These are phyloP conservation scores for Mycena epipterygia DNA, from an alignment of 768 basidiomycete genomes.

Conservation along the genomic window DNA sequence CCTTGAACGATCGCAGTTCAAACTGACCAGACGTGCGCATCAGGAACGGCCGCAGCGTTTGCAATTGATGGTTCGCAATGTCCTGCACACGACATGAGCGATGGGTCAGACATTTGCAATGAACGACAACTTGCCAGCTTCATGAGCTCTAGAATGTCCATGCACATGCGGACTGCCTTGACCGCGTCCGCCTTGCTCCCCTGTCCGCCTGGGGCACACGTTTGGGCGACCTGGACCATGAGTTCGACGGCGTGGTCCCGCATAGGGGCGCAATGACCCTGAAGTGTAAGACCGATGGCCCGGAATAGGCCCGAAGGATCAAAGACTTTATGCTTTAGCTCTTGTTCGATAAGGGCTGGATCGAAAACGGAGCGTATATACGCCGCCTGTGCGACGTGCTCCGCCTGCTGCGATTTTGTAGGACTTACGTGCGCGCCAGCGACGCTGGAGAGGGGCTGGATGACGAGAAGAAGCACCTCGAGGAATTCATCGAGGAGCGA, in stretches of 20 bases:
- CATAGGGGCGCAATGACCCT: constrained; percentile 95
- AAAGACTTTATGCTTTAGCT: constrained; percentile 81
- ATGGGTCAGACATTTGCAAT: constrained; percentile 27
- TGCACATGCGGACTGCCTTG: constrained; percentile 82
- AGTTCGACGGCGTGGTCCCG: constrained; percentile 86
- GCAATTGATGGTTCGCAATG: constrained; percentile 96
- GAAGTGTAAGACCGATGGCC: constrained; percentile 84
- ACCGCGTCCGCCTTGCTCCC: constrained; percentile 76
- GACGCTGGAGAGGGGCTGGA: constrained; percentile 80
- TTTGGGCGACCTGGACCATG: constrained; percentile 81
- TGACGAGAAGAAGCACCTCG: constrained; percentile 86
- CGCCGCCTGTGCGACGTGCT: constrained; percentile 73
- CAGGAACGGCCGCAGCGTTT: constrained; percentile 92
- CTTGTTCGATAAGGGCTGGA: constrained; percentile 85
- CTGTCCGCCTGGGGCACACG: constrained; percentile 66
- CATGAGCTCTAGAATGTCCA: constrained; percentile 95
- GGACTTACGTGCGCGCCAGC: constrained; percentile 73
- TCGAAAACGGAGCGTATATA: constrained; percentile 85
- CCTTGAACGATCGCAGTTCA: constrained; percentile 83
- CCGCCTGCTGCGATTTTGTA: constrained; percentile 69
- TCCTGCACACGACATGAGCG: constrained; percentile 66
- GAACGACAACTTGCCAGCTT: constrained; percentile 79
- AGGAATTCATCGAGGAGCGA: constrained; percentile 81
- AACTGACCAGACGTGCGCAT: constrained; percentile 83
- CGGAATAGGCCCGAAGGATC: constrained; percentile 85